These are phyloP conservation scores for Pseudofabraea citricarpa DNA, from an alignment of 2,329 filamentous ascomycete genomes.

Conservation along the genomic window DNA sequence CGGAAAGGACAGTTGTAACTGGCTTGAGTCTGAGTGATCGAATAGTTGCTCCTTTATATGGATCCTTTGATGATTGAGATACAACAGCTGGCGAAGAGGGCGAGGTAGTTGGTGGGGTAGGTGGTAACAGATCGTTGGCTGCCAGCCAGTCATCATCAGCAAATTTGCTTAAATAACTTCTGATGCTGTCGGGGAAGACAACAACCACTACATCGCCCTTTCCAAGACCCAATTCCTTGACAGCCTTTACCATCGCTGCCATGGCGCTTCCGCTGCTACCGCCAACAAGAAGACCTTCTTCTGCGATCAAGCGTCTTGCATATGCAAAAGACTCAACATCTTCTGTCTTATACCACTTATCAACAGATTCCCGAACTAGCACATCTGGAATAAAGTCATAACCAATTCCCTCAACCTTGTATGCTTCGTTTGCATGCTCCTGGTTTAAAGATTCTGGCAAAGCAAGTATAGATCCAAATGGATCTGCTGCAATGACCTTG, in stretches of 20 bases:
- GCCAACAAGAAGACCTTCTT: conserved; percentile 90
- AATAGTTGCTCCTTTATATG: conserved; percentile 76
- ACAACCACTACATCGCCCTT: conserved; percentile 89
- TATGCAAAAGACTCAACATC: conserved; percentile 88
- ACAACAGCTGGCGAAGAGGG: conserved; percentile 32
- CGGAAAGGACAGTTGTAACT: conserved; percentile 75
- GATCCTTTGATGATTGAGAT: conserved; percentile 45
- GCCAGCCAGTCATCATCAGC: conserved; percentile 98
- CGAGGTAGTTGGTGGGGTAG: conserved; percentile 42
- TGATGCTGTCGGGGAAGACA: conserved; percentile 89
- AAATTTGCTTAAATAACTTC: conserved; percentile 97
- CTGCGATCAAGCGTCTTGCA: conserved; percentile 83
- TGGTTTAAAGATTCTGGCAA: conserved; percentile 76
- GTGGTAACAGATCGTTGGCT: conserved; percentile 84
- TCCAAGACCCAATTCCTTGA: conserved; percentile 69
- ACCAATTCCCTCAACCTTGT: conserved; percentile 98
- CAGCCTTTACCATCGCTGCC: conserved; percentile 71
- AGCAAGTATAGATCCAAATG: conserved; percentile 86
- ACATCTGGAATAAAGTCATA: conserved; percentile 98
- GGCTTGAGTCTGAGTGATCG: conserved; percentile 84
- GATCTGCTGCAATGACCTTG: conserved; percentile 90
- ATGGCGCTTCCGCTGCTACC: conserved; percentile 92
- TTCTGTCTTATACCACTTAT: conserved; percentile 98
- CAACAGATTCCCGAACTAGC: conserved; percentile 71
- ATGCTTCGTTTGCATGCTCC: conserved; percentile 73